Conservation (phyloP, 2,329 filamentous ascomycete species). For the Fusarium brachygibbosum region DNA sequence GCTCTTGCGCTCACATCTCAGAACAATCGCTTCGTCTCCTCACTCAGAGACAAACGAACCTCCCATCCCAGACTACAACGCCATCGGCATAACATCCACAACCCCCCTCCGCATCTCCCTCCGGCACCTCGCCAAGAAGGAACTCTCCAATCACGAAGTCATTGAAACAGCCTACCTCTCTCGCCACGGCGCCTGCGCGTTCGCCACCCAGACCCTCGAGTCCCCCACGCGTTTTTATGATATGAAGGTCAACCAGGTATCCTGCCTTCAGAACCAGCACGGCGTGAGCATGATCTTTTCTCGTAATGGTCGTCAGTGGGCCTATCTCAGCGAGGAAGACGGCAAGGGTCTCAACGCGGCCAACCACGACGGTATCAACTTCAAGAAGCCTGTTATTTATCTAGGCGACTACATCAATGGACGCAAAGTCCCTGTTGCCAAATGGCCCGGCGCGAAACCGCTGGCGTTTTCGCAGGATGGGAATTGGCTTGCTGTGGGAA, state of each 20-base stretch:
- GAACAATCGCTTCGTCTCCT: slow-evolving; percentile 43
- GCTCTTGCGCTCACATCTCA: background rate
- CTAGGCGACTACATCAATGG: slow-evolving; percentile 47
- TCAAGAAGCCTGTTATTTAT: slow-evolving; percentile 43
- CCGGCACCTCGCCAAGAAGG: slow-evolving; percentile 47
- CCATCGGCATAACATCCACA: slow-evolving; percentile 46
- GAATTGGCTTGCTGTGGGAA: slow-evolving; percentile 43
- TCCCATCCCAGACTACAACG: slow-evolving; percentile 47
- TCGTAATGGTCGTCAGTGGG: slow-evolving; percentile 42
- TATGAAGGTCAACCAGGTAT: slow-evolving; percentile 39
- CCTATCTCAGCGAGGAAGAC: slow-evolving; percentile 48
- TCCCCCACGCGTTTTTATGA: slow-evolving; percentile 48
- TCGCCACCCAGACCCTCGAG: slow-evolving; percentile 46
- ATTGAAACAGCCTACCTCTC: slow-evolving; percentile 41
- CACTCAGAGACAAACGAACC: slow-evolving; percentile 43
- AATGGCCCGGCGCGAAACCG: slow-evolving; percentile 43
- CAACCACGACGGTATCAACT: slow-evolving; percentile 41
- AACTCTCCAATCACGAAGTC: slow-evolving; percentile 46
- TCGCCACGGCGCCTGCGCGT: slow-evolving; percentile 35
- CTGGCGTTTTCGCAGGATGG: slow-evolving; percentile 47
- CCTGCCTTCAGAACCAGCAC: slow-evolving; percentile 41
- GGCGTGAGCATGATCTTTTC: slow-evolving; percentile 46
- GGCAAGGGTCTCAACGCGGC: slow-evolving; percentile 37
- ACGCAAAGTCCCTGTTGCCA: slow-evolving; percentile 32
- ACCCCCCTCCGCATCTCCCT: slow-evolving; percentile 45